Evolutionary conservation across 129 eudicot species (phyloP).

Genomic region (Flaveria bidentis): DNA sequence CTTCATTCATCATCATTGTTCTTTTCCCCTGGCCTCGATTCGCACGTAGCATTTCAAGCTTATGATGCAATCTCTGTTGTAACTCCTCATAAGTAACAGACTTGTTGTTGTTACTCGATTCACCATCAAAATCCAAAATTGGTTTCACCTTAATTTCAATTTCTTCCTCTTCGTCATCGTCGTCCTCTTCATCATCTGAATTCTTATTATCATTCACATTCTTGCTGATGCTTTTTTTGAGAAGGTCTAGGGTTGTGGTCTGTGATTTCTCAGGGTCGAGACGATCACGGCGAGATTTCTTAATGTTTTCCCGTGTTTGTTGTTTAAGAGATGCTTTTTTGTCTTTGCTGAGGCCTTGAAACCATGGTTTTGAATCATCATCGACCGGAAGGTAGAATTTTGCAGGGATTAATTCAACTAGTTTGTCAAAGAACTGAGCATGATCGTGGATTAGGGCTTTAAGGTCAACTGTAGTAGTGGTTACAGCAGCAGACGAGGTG

Average conservation of each 20-base stretch:
- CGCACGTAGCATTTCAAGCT: constrained; percentile 55
- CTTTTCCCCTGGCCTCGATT: constrained; percentile 62
- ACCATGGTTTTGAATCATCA: constrained; percentile 68
- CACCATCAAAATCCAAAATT: constrained; percentile 36
- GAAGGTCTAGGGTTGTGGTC: constrained; percentile 60
- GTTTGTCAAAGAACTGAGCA: constrained; percentile 68
- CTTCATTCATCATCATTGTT: constrained; percentile 41
- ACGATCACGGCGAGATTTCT: constrained; percentile 76
- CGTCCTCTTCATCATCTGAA: constrained; percentile 34
- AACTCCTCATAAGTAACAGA: constrained; percentile 79
- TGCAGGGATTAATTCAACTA: constrained; percentile 73
- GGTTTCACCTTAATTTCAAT: constrained; percentile 40
- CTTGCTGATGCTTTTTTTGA: constrained; percentile 40
- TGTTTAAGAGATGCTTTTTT: constrained; percentile 66
- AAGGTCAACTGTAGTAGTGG: constrained; percentile 38
- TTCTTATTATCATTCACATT: not conserved
- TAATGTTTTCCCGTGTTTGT: constrained; percentile 66
- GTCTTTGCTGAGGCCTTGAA: constrained; percentile 71
- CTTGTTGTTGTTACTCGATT: constrained; percentile 34
- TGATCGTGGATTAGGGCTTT: constrained; percentile 49
- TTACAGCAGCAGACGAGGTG: constrained; percentile 17
- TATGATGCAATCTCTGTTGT: constrained; percentile 49
- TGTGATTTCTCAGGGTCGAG: constrained; percentile 70
- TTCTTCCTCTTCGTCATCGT: constrained; percentile 39
- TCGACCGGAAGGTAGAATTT: constrained; percentile 68